Evolutionary conservation across 768 basidiomycete species (phyloP), one percentile per base, ranked within the genome.

Genomic region (Tylopilus balloui): DNA sequence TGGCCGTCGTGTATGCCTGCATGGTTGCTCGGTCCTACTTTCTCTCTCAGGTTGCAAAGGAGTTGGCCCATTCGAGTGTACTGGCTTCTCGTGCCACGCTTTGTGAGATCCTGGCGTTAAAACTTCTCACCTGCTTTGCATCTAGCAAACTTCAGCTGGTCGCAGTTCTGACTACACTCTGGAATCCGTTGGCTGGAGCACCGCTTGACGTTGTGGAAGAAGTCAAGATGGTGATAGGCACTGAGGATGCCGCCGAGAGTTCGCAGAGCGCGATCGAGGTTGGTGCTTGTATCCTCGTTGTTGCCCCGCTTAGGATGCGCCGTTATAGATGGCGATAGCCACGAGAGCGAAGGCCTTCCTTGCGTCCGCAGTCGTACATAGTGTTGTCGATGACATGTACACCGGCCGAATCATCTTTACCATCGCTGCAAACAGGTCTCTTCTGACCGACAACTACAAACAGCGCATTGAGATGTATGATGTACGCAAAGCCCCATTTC

Each of bases 381-480:
- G 82, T 46, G 84, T 96, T 23, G 80, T 97, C 29, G 84, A 85
- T 56, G 87, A 92, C 45, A 89, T 99, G 42, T 88, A 93, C 66
- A 73, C 79, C 3, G 95, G 88, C n/a, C 76, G 79, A 7, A 79
- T 90, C 28, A 75, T 88, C 14, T 86, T 86, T 53, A 79, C 83
- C 10, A 69, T 78, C 46, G 65, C 78, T 6, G 74, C 79, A 7
- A 78, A 71, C 41, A 82, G 85, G 21, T 87, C 92, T 2, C 78
- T 98, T 43, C 75, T 98, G 8, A 84, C 86, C 15, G 95, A 97
- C 66, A 88, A 90, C 60, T 97, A 97, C 71, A 92, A 89, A 68
- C 80, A 78, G 27, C 78, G 78, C 15, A 89, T 86, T 54, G 81
- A 84, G 57, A 73, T 84, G 27, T 92, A 92, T 64, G 76, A 90